Base-by-base conservation (phyloP, 2,329 filamentous ascomycete species). In the Alternaria metachromatica region DNA sequence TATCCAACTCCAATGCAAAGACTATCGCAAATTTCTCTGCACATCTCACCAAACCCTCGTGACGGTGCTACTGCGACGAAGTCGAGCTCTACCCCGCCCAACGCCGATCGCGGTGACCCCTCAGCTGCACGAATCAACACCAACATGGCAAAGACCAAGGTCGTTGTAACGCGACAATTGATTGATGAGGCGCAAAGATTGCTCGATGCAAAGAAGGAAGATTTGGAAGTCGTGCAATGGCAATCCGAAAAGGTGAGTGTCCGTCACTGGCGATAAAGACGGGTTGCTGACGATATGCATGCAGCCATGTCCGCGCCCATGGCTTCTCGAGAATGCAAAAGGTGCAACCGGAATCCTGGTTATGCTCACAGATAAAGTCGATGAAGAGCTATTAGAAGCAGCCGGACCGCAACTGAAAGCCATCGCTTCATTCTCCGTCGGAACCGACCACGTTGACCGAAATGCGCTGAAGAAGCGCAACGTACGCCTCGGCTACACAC, bases 381-480 rank as follows among this genome's bases (percentile, higher is more conserved):
- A 78, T 48, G 60, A 70, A 50, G 73, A 76, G 28, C 67, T 78
- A 5, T 37, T 78, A 6, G 23, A 69, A 11, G 62, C 70, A 23
- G 69, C 73, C 2, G 74, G 74, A 12, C 28, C 58, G 9, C 57
- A 66, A 15, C 60, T 78, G 5, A 76, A 74, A 62, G 69, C 64
- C 4, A 69, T 78, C 25, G 72, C 75, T 3, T 76, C 75, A 1
- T 76, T 76, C 61, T 76, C 73, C 9, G 72, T 77, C n/a, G 76
- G 75, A 1, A 76, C 72, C 12, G 74, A 77, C 57, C 74, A 77
- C 53, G 67, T 78, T 7, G 71, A 76, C 54, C 66, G 66, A 4
- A 58, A 60, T 8, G 68, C 70, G 2, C 66, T 77, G 3, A 76
- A 74, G 59, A 64, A 67, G 25, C 71, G 72, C 46, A 65, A 65